Evolutionary conservation across 495 filamentous ascomycete species (phyloP).

Genomic region (Talaromyces trachyspermus): DNA sequence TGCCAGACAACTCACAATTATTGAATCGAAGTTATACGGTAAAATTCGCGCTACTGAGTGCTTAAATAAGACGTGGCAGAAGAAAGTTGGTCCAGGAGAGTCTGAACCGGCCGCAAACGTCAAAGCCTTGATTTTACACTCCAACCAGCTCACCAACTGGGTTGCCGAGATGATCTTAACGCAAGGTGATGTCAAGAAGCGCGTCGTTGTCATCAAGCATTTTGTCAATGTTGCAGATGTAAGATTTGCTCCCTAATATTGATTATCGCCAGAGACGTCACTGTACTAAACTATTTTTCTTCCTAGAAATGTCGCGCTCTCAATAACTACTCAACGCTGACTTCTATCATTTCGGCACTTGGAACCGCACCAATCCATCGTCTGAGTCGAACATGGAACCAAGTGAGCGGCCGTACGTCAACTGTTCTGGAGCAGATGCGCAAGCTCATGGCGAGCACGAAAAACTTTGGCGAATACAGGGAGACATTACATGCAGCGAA

Average conservation of each 20-base stretch:
- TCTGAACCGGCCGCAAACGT: slow-evolving; percentile 90
- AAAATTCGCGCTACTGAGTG: slow-evolving; percentile 95
- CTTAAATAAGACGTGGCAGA: slow-evolving; percentile 97
- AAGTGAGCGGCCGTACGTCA: slow-evolving; percentile 77
- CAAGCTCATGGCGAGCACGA: slow-evolving; percentile 90
- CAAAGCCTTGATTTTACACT: slow-evolving; percentile 92
- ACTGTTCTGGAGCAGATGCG: slow-evolving; percentile 82
- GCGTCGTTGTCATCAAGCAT: slow-evolving; percentile 96
- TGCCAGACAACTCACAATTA: slow-evolving; percentile 91
- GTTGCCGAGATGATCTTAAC: slow-evolving; percentile 99
- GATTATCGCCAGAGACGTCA: slow-evolving; percentile 3
- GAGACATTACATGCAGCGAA: slow-evolving; percentile 88
- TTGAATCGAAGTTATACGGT: slow-evolving; percentile 88
- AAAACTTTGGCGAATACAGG: slow-evolving; percentile 96
- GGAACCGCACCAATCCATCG: slow-evolving; percentile 92
- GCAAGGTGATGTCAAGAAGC: slow-evolving; percentile 87
- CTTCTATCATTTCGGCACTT: slow-evolving; percentile 95
- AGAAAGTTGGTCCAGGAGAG: slow-evolving; percentile 75
- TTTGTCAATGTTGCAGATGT: slow-evolving; percentile 95
- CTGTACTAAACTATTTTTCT: slow-evolving; percentile 13
- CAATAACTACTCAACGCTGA: slow-evolving; percentile 96
- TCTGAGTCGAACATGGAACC: slow-evolving; percentile 87
- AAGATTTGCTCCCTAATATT: slow-evolving; percentile 22
- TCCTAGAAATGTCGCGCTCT: slow-evolving; percentile 80
- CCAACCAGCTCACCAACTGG: slow-evolving; percentile 98